Conservation (phyloP, 108 stramenopile genomes). For the Mayamaea pseudoterrestris region DNA sequence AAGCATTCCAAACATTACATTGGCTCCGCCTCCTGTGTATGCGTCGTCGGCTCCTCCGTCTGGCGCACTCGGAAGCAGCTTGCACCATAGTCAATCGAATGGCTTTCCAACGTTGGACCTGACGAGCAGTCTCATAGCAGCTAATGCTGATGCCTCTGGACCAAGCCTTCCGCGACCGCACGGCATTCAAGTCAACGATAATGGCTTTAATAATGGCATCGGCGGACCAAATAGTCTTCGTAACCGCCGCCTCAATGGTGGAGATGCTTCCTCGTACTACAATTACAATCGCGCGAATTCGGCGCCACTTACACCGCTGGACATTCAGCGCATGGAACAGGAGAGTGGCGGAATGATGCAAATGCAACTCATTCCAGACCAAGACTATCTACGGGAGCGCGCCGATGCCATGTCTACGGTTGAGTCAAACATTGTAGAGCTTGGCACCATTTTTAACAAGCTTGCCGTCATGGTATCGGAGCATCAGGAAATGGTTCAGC, state of each 20-base stretch:
- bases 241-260: neutral
- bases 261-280: constrained; percentile 4
- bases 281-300: constrained; percentile 1
- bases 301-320: constrained; percentile 59
- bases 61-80: no score
- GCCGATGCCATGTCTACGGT: constrained; percentile 81
- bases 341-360: constrained; percentile 43
- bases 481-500: constrained; percentile 78
- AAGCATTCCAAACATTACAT: constrained; percentile 34
- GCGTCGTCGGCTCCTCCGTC: constrained; percentile 5
- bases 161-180: constrained; percentile 52
- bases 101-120: constrained; percentile 61
- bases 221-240: neutral
- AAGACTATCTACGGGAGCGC: constrained; percentile 66
- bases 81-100: constrained; percentile 4
- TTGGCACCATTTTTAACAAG: constrained; percentile 81
- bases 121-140: constrained; percentile 58
- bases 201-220: neutral
- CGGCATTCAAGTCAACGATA: constrained; percentile 2
- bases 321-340: constrained; percentile 82
- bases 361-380: constrained; percentile 81
- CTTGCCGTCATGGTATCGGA: constrained; percentile 82
- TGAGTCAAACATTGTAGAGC: constrained; percentile 74
- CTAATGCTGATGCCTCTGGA: constrained; percentile 17
- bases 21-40: constrained; percentile 65